Base-by-base conservation (phyloP, 345 rosid genomes). In the Bruguiera sexangula region DNA sequence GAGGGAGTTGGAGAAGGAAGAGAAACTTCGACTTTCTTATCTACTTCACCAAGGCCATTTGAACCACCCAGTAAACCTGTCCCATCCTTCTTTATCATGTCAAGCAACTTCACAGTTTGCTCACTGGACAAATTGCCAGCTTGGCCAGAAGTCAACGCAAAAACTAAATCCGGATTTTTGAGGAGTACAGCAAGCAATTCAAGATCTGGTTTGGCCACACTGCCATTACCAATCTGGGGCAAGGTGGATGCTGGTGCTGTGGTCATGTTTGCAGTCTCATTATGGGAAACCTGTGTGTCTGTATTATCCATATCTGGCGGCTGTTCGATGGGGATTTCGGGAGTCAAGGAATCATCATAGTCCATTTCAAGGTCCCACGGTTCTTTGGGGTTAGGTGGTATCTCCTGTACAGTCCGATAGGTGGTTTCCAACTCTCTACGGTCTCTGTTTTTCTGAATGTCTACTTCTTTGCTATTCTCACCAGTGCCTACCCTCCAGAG, bases 331-430 rank as follows among this genome's bases (percentile, higher is more conserved):
- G 95, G 96, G 46, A 96, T 89, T 73, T 84, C 88, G 11, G 87
- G 92, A 62, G 99, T 96, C 83, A 92, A 73, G 58, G 93, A 70
- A 81, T 96, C 99, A 71, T 92, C 98, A 75, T 78, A 85, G 76
- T 96, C 97, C 92, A 96, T 90, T 75, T 96, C 98, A 22, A 80
- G 65, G 80, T 92, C 99, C 98, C 99, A 96, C 5, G 99, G 99
- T 69, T 87, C 98, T 84, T 86, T 96, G 37, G 99, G 96, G 62
- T 92, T 89, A 37, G 70, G 78, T 16, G 98, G 97, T 76, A 96
- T 88, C 75, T 82, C 87, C 71, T 78, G 85, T 37, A 70, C 68
- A 22, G 81, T 64, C 46, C 63, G 78, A 70, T 89, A 92, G 61
- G 85, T 32, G 3, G 86, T 89, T 87, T 92, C 98, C 71, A 76